Conservation (phyloP, 495 filamentous ascomycete genomes). For the Pseudevernia furfuracea region DNA sequence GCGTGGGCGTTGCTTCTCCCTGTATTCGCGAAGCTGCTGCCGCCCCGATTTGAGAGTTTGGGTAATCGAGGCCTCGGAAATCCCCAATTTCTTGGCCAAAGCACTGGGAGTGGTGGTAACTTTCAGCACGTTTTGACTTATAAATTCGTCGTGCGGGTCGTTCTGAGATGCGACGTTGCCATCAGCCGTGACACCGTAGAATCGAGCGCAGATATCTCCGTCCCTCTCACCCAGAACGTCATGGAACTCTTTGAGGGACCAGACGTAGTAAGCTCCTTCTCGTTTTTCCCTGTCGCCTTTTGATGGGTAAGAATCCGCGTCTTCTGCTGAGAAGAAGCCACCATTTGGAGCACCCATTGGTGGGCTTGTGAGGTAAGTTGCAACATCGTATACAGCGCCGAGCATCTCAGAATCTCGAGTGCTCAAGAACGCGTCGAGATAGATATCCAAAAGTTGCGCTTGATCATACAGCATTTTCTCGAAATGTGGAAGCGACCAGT, state of each 20-base stretch:
- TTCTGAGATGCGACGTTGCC: slow-evolving; percentile 81
- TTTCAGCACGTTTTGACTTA: slow-evolving; percentile 62
- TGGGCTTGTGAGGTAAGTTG: slow-evolving; percentile 67
- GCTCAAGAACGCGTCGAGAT: slow-evolving; percentile 78
- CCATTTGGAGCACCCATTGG: slow-evolving; percentile 59
- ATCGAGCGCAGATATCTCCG: slow-evolving; percentile 66
- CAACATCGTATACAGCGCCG: slow-evolving; percentile 73
- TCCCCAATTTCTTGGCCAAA: slow-evolving; percentile 69
- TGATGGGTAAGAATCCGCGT: slow-evolving; percentile 78
- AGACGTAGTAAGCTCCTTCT: slow-evolving; percentile 93
- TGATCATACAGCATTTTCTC: slow-evolving; percentile 99
- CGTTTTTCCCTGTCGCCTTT: slow-evolving; percentile 74
- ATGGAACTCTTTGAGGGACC: slow-evolving; percentile 84
- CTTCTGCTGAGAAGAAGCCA: slow-evolving; percentile 84
- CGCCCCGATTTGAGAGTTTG: slow-evolving; percentile 58
- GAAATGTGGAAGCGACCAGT: slow-evolving; percentile 93
- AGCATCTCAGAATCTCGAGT: slow-evolving; percentile 64
- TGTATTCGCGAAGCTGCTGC: slow-evolving; percentile 62
- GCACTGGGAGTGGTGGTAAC: slow-evolving; percentile 53
- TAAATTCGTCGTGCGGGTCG: slow-evolving; percentile 89
- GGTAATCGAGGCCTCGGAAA: slow-evolving; percentile 48
- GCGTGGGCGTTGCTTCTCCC: slow-evolving; percentile 65
- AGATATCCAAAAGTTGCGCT: slow-evolving; percentile 75
- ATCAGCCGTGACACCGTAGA: slow-evolving; percentile 79
- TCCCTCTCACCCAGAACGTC: slow-evolving; percentile 64